These are phyloP conservation scores for Entomophthora muscae DNA, from an alignment of 371 early-diverging fungal species.

Conservation along the genomic window DNA sequence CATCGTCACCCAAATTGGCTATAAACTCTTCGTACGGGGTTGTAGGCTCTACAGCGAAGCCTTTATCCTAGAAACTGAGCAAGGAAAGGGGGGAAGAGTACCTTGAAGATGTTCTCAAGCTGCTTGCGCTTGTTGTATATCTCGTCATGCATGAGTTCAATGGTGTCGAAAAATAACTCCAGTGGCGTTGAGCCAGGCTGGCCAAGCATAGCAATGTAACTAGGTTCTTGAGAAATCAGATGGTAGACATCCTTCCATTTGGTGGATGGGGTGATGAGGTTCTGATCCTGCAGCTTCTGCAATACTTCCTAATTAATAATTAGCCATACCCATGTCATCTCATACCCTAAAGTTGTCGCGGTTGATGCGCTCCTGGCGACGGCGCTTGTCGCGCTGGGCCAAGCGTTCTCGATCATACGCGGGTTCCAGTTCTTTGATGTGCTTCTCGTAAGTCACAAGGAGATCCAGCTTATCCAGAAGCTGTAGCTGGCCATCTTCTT, in stretches of 20 bases:
- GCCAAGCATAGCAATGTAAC: conserved; percentile 57
- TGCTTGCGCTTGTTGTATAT: conserved; percentile 47
- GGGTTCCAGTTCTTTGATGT: conserved; percentile 42
- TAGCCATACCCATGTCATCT: too few relatives aligned
- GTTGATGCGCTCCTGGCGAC: conserved; percentile 43
- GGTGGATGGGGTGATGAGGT: neutral
- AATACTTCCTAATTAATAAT: conserved; percentile 36
- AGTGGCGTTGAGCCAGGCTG: conserved; percentile 70
- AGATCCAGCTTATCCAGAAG: conserved; percentile 67
- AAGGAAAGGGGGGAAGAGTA: neutral
- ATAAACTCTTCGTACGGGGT: conserved; percentile 30
- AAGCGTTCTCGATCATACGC: conserved; percentile 26
- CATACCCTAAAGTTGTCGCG: conserved; percentile 44
- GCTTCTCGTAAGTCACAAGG: conserved; percentile 60
- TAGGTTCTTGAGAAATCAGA: conserved; percentile 40
- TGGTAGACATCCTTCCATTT: conserved; percentile 74
- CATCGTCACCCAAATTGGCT: conserved; percentile 15
- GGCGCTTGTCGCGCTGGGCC: conserved; percentile 16
- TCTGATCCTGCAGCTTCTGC: conserved; percentile 25
- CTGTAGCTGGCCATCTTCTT: conserved; percentile 30
- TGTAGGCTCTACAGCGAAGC: conserved; percentile 28
- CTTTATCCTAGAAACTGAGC: conserved; percentile 15
- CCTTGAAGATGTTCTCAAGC: conserved; percentile 36
- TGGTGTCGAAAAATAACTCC: conserved; percentile 80
- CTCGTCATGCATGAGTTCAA: conserved; percentile 61